A percentile compares a stretch with the other conserved stretches of the same genome.
Evolutionary conservation across 805 yeast genomes (phyloP).

Genomic region (Wickerhamomyces hampshirensis): DNA sequence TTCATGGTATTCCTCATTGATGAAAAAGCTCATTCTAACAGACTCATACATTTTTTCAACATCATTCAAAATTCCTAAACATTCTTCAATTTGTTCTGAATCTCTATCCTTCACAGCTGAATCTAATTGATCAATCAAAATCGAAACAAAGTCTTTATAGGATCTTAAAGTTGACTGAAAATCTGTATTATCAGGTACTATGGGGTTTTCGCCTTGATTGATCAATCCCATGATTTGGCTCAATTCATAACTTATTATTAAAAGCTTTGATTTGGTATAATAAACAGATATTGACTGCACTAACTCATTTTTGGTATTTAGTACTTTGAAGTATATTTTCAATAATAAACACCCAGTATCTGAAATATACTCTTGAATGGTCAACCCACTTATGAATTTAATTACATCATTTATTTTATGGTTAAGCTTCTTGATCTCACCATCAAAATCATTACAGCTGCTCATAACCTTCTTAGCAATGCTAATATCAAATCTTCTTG

Average conservation of each 20-base stretch:
- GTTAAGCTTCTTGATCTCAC: constrained; percentile 36
- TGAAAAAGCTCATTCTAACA: constrained; percentile 34
- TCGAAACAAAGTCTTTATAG: constrained; percentile 56
- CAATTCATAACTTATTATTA: constrained; percentile 60
- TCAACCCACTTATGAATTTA: constrained; percentile 29
- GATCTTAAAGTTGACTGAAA: constrained; percentile 41
- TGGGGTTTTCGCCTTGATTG: constrained; percentile 16
- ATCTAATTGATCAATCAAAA: constrained; percentile 53
- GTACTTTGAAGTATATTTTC: constrained; percentile 28
- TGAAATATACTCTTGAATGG: constrained; percentile 19
- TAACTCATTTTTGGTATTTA: constrained; percentile 46
- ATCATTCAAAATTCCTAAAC: constrained; percentile 60
- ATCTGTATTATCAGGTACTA: constrained; percentile 23
- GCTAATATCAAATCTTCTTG: constrained; percentile 43
- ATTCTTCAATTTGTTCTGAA: constrained; percentile 56
- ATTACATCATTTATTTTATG: constrained; percentile 44
- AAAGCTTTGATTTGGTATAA: constrained; percentile 61
- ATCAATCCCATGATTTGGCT: constrained; percentile 34
- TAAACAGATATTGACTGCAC: constrained; percentile 50
- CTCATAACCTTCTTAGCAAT: constrained; percentile 50
- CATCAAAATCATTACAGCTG: constrained; percentile 42
- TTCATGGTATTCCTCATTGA: constrained; percentile 26
- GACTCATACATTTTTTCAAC: constrained; percentile 72
- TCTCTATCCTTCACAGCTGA: constrained; percentile 49
- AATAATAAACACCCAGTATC: constrained; percentile 21